Evolutionary conservation across 305 asterid genomes (phyloP).

Genomic region (Solanum hybrid): DNA sequence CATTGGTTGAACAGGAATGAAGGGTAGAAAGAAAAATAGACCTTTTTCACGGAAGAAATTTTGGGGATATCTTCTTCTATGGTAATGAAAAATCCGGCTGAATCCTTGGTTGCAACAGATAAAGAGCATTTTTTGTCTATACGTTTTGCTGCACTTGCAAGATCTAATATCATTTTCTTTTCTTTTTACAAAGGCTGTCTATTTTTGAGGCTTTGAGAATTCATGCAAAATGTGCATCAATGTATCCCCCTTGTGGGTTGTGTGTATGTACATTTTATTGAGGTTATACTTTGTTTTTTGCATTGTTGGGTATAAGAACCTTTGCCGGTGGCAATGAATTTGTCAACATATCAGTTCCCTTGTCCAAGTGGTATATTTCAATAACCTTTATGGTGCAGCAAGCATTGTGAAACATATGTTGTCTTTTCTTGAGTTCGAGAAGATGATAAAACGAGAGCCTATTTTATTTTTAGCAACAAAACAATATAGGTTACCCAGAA

Average conservation of each 20-base stretch:
- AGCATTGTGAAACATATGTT: not conserved
- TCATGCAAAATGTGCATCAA: not conserved
- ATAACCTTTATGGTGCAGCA: not conserved
- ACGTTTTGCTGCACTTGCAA: not conserved
- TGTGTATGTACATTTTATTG: not conserved
- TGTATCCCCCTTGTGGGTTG: too few species aligned
- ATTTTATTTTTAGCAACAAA: not conserved
- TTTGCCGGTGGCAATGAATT: not conserved
- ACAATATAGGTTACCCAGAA: not conserved
- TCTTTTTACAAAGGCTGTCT: too few species aligned
- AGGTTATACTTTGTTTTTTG: not conserved
- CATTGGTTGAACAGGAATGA: conserved; percentile 31
- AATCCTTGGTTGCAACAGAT: not conserved
- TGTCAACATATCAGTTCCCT: not conserved
- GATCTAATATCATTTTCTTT: not conserved
- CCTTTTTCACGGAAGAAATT: not conserved
- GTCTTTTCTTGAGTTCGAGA: not conserved
- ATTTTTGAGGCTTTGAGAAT: not conserved
- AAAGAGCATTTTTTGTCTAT: not conserved
- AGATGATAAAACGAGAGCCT: not conserved
- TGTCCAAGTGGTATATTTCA: not conserved
- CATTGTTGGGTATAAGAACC: not conserved
- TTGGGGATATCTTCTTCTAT: not conserved
- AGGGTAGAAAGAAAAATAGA: not conserved
- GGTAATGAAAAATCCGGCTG: too few species aligned